Evolutionary conservation across 2,329 filamentous ascomycete species (phyloP).

Genomic region (Phymatotrichopsis omnivora): DNA sequence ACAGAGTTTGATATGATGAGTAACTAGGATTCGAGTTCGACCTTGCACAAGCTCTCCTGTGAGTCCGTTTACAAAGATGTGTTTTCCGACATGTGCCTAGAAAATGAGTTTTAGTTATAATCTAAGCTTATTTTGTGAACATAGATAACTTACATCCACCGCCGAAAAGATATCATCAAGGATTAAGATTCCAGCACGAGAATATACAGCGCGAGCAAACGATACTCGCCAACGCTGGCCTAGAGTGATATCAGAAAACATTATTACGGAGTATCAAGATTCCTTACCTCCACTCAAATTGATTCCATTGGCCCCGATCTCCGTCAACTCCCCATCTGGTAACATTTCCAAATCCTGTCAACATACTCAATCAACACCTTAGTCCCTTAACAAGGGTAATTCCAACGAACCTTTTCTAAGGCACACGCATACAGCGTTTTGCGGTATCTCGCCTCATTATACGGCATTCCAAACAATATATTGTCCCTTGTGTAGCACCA

Average conservation of each 20-base stretch:
- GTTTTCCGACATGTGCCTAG: slow-evolving; percentile 58
- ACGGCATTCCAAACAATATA: slow-evolving; percentile 65
- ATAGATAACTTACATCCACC: slow-evolving; percentile 46
- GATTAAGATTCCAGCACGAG: slow-evolving; percentile 62
- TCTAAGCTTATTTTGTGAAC: not conserved
- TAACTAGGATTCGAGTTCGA: slow-evolving; percentile 67
- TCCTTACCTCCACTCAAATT: too few relatives aligned
- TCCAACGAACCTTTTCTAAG: slow-evolving; percentile 45
- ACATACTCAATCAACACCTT: too few relatives aligned
- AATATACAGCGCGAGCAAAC: slow-evolving; percentile 70
- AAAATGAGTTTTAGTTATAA: not conserved
- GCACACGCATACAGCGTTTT: slow-evolving; percentile 64
- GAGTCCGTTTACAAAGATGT: slow-evolving; percentile 67
- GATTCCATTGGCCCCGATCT: too few relatives aligned
- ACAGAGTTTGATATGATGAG: slow-evolving; percentile 65
- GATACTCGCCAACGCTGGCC: slow-evolving; percentile 77
- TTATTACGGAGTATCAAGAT: too few relatives aligned
- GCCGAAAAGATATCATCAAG: slow-evolving; percentile 79
- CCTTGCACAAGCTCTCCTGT: slow-evolving; percentile 58
- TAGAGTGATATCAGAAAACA: too few relatives aligned
- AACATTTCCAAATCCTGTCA: slow-evolving; percentile 58
- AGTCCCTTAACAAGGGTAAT: not conserved
- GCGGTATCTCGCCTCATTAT: slow-evolving; percentile 56
- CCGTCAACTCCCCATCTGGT: slow-evolving; percentile 64
- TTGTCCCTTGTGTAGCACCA: slow-evolving; percentile 50